phyloP scores from a whole-genome alignment of 768 basidiomycete species.

The Bullera alba region DNA sequence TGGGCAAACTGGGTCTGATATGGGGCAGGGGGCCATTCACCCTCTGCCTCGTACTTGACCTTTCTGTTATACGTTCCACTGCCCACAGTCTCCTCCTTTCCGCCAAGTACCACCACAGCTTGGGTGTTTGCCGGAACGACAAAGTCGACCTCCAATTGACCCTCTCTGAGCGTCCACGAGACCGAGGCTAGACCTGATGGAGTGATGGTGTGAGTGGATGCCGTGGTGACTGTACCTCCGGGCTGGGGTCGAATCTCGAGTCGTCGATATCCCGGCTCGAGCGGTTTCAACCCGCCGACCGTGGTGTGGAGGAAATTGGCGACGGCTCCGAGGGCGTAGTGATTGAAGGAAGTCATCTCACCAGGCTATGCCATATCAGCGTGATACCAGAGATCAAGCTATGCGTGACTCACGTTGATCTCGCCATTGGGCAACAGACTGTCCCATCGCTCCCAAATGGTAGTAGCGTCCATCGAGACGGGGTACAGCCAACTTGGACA shows the following conservation, averaged over 20 bases:
- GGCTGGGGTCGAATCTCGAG: constrained; percentile 20
- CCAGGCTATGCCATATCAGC: too few relatives aligned
- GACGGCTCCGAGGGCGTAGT: constrained; percentile 33
- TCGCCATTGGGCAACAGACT: constrained; percentile 26
- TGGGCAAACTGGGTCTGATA: too few relatives aligned
- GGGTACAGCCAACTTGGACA: constrained; percentile 34
- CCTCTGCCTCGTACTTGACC: constrained; percentile 1
- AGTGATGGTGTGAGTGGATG: constrained; percentile 7
- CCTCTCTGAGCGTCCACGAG: constrained; percentile 15
- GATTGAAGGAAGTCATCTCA: constrained; percentile 38
- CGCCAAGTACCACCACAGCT: constrained; percentile 6
- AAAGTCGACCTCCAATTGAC: constrained; percentile 10
- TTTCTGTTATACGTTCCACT: constrained; percentile 2
- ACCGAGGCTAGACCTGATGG: constrained; percentile 17
- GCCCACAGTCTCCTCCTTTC: constrained; percentile 1
- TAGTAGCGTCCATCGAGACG: constrained; percentile 4
- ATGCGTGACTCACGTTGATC: constrained; percentile 35
- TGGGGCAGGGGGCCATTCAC: constrained; percentile 12
- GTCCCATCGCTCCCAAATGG: constrained; percentile 38
- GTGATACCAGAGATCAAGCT: too few relatives aligned
- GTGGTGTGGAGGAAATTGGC: constrained; percentile 22
- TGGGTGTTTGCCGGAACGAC: constrained; percentile 27
- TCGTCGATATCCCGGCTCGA: constrained; percentile 21
- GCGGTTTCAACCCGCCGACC: constrained; percentile 20
- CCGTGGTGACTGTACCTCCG: constrained; percentile 22